Evolutionary conservation across 164 flowering plant species (phyloP).

Genomic region (Macadamia integrifolia): DNA sequence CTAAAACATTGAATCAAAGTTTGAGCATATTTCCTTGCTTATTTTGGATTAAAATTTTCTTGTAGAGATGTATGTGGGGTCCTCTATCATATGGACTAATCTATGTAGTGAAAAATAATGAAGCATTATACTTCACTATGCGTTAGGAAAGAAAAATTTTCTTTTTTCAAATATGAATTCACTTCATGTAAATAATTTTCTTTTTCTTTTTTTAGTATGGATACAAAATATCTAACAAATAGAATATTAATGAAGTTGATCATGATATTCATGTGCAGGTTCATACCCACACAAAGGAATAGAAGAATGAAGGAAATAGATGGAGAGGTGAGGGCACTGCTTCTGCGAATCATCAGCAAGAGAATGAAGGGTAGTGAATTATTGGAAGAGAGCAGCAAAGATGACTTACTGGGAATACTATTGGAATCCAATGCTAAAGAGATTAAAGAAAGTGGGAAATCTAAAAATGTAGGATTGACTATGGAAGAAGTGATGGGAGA

Average conservation of each 20-base stretch:
- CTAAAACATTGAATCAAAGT: no score
- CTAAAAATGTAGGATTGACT: constrained; percentile 21
- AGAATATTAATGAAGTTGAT: not conserved
- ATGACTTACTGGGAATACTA: not conserved
- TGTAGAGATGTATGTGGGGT: no score
- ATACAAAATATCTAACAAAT: not conserved
- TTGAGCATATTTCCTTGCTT: no score
- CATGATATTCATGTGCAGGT: not conserved
- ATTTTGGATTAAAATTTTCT: no score
- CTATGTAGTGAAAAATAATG: no score
- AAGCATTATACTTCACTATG: no score
- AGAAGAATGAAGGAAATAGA: not conserved
- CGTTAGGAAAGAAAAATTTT: no score
- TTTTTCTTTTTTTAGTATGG: not conserved
- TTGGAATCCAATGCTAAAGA: not conserved
- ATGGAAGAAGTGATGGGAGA: constrained; percentile 37
- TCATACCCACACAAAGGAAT: not conserved
- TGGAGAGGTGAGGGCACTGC: not conserved
- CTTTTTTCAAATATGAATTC: no score
- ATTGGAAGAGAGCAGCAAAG: not conserved
- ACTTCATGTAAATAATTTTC: no score
- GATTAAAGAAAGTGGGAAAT: not conserved
- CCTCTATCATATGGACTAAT: no score
- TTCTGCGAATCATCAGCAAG: not conserved
- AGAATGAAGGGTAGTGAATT: not conserved